Evolutionary conservation across 805 yeast species (phyloP), one percentile per base, ranked within the genome.

Genomic region (Saitoella complicata): DNA sequence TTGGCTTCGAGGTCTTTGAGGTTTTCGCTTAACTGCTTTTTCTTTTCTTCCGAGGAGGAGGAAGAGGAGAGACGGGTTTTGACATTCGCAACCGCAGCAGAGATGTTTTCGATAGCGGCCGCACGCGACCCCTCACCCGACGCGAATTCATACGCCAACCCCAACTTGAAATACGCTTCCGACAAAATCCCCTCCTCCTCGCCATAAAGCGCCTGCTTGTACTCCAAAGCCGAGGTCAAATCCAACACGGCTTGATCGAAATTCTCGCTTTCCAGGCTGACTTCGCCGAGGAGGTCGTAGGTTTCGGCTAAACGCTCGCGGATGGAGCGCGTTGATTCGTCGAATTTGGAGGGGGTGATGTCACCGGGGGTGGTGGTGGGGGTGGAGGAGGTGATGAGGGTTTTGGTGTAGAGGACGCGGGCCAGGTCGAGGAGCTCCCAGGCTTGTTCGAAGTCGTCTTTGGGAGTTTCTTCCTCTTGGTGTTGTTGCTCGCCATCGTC

Each of bases 361-460:
- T 41, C 45, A 5, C 35, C 21, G 21, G 21, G 21, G 21, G 21
- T 4, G 21, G 2, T 4, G 21, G 21, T 21, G 21, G 21, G 21
- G 21, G 21, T 4, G 21, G 21, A 45, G 7, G 49, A 45, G 7
- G 49, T 51, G 11, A 49, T 42, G 37, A 38, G 11, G 32, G 6
- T 60, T 51, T 63, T 62, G 4, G 73, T 53, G 44, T 67, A 80
- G 39, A 81, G 58, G 1, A 79, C 69, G 49, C 95, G 71, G 2
- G 95, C 72, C 37, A 83, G 66, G 57, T 87, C 95, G 12, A 86
- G 64, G n/a, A 54, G 52, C 43, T 82, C 91, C 91, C 95, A 82
- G 0, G 95, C 94, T 11, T 78, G 73, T 57, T 81, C 93, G 55
- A 88, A 83, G 54, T 80, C 94, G 11, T 76, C 69, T 50, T 77